Conservation (phyloP, 441 rosid genomes). For the Populus hybrid region DNA sequence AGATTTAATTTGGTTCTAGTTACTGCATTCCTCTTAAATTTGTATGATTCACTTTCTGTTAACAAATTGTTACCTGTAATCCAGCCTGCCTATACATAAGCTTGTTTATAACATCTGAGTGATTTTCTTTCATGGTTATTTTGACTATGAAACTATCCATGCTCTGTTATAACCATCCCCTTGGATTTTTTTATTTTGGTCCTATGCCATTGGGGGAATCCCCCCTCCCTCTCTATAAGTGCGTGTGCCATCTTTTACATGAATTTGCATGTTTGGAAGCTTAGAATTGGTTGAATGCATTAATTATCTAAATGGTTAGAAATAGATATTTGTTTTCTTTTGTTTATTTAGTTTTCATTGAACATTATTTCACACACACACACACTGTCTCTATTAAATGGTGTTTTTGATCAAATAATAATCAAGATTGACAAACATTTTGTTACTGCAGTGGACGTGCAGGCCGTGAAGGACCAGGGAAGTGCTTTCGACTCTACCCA, state of each 20-base stretch:
- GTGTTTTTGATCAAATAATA: background rate
- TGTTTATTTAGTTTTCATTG: background rate
- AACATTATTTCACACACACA: background rate
- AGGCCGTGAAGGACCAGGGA: constrained; percentile 95
- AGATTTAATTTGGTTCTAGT: background rate
- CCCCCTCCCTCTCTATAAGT: background rate
- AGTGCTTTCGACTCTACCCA: constrained; percentile 88
- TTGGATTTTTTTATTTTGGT: background rate
- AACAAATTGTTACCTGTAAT: background rate
- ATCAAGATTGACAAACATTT: constrained; percentile 11
- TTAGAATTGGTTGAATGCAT: background rate
- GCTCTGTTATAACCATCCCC: background rate
- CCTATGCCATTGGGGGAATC: background rate
- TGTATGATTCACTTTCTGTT: background rate
- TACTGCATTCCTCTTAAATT: background rate
- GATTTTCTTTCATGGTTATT: background rate
- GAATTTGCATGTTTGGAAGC: constrained; percentile 1
- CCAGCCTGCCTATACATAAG: background rate
- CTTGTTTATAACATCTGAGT: background rate
- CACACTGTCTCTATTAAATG: background rate
- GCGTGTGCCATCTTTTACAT: background rate
- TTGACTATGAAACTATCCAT: background rate
- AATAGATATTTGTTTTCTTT: background rate
- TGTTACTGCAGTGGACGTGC: constrained; percentile 82
- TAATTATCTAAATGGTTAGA: background rate